Evolutionary conservation across 768 basidiomycete genomes (phyloP), one percentile per base, ranked within the genome.

Genomic region (Mycena haematopus): DNA sequence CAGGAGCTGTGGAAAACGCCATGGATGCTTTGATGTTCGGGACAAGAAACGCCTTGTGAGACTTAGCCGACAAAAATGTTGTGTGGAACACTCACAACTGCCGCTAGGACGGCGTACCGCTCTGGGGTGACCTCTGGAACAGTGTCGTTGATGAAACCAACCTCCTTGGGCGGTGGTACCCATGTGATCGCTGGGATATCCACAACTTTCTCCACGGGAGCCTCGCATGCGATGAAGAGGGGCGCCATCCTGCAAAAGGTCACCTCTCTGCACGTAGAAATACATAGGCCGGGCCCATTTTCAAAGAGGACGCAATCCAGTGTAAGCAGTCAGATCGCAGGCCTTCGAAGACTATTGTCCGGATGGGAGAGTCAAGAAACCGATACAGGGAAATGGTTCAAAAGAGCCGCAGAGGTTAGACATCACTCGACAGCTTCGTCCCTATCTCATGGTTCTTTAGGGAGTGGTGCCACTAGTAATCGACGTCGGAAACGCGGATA

Each of bases 211-310:
- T 82, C 82, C 25, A 82, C 85, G 1, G 84, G 83, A 0, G 86
- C 88, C 0, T 73, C 75, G 15, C 82, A 91, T 72, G 80, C 82
- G 29, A 80, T 95, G 22, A 84, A 82, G 35, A 68, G 71, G 0
- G 85, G 84, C 17, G 91, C 92, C 0, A 77, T 95, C 15, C 65
- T 90, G 15, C 79, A 88, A 63, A 79, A 86, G 21, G 78, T 82
- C n/a, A 82, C 82, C 4, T 90, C 92, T 0, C 72, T 95, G 5
- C 92, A 94, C 65, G 77, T 91, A n/a, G n/a, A n/a, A n/a, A n/a
- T n/a, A n/a, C n/a, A n/a, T n/a, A n/a, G n/a, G n/a, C n/a, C n/a
- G n/a, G n/a, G n/a, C n/a, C n/a, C n/a, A n/a, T n/a, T n/a, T n/a
- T n/a, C n/a, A n/a, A n/a, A n/a, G n/a, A n/a, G n/a, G 44, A 31